Evolutionary conservation across 352 stramenopile genomes (phyloP), one percentile per base, ranked within the genome.

Genomic region (Phytophthora megakarya): DNA sequence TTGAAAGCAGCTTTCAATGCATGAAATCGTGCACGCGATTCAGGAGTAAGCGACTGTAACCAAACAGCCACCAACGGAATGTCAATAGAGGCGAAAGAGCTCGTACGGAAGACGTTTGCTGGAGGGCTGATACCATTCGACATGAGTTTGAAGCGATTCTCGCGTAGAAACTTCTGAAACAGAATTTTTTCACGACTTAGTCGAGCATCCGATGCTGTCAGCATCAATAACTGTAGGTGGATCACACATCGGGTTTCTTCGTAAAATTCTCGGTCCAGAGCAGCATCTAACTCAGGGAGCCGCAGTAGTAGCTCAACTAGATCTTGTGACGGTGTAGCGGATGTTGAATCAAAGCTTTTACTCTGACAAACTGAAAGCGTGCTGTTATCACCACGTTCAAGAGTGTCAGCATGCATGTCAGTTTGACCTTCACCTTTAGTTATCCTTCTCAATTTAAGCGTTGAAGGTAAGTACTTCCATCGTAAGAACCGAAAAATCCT

Each of bases 141-240:
- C 73, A 97, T 89, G 67, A 98, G 85, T 69, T 97, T 96, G 76
- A 97, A 98, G 47, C 91, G 83, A 64, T 98, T 97, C 70, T 98
- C 93, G 33, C 91, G 81, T 32, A 98, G 60, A 50, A 98, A 98
- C 56, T 97, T 95, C 55, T 97, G 90, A 56, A 98, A 98, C 32
- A 98, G 44, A 22, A 98, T 94, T 56, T 95, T 94, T 52, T 97
- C 88, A 35, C 90, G 86, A 39, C 88, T 83, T 19, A 98, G 57
- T 0, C 90, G 89, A 2, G 88, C 90, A 51, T 98, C 89, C 0
- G 90, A 90, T 2, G 86, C 88, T 22, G 94, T 91, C 12, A 98
- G 55, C 54, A 98, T 65, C 26, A 98, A 67, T n/a, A 98, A 59
- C 63, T 97, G 84, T 37, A 98, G 85, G 61, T 98, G 89, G 49